phyloP scores from a whole-genome alignment of 2,329 filamentous ascomycete species.

The Curvularia verruculosa region DNA sequence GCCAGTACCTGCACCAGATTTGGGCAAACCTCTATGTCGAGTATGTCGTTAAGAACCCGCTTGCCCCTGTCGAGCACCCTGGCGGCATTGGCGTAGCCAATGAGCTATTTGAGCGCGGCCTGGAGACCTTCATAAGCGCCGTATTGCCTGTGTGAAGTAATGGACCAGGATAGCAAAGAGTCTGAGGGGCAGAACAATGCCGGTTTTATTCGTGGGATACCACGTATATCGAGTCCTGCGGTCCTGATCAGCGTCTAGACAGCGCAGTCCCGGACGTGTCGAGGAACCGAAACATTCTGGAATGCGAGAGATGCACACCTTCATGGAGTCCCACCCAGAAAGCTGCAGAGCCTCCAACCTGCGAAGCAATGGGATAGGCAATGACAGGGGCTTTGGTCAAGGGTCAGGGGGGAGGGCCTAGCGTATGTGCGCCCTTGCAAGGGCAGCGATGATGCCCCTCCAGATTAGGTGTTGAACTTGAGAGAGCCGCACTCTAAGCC shows the following conservation, averaged over 20 bases:
- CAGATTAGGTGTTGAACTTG: too few relatives aligned
- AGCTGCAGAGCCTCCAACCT: not conserved
- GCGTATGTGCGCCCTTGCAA: not conserved
- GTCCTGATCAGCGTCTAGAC: not conserved
- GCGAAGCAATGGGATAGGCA: not conserved
- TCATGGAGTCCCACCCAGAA: not conserved
- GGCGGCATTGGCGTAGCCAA: conserved; percentile 68
- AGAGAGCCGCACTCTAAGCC: too few relatives aligned
- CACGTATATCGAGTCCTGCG: not conserved
- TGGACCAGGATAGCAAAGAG: not conserved
- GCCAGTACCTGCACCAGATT: conserved; percentile 94
- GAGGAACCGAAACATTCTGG: not conserved
- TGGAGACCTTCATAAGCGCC: conserved; percentile 76
- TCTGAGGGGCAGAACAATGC: not conserved
- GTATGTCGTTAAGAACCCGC: conserved; percentile 74
- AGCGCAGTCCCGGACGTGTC: not conserved
- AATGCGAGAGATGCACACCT: not conserved
- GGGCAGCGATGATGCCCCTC: too few relatives aligned
- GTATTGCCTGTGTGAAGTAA: conserved; percentile 40
- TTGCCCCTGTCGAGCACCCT: conserved; percentile 66
- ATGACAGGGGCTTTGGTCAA: conserved; percentile 37
- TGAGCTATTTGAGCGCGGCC: conserved; percentile 67
- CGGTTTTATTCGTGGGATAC: not conserved
- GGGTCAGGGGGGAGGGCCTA: not conserved
- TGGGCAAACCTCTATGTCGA: conserved; percentile 98